These are phyloP conservation scores for Pseudogymnoascus sp. DNA, from an alignment of 2,329 filamentous ascomycete genomes.

Conservation along the genomic window DNA sequence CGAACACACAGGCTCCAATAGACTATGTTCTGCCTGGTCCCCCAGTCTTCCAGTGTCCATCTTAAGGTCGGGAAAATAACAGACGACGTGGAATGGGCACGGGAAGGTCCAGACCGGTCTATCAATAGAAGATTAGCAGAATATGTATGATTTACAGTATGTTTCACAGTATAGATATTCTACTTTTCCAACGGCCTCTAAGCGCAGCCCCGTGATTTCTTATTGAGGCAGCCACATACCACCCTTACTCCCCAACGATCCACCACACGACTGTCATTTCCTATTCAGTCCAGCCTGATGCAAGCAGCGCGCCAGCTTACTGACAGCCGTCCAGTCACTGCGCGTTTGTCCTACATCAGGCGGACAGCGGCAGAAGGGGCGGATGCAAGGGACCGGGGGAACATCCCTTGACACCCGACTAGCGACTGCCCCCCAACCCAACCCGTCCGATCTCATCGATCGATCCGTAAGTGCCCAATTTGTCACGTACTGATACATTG, in stretches of 20 bases:
- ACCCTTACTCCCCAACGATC: not conserved
- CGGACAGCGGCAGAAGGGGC: not conserved
- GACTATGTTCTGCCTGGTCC: not conserved
- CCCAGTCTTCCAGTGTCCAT: not conserved
- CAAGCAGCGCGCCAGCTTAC: not conserved
- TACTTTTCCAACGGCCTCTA: not conserved
- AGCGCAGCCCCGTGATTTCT: not conserved
- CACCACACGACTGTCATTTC: not conserved
- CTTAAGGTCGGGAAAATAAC: not conserved
- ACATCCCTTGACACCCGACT: not conserved
- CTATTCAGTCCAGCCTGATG: not conserved
- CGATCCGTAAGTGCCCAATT: not conserved
- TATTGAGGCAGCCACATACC: not conserved
- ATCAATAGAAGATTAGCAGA: not conserved
- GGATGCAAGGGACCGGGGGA: not conserved
- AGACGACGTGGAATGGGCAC: not conserved
- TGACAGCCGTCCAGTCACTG: not conserved
- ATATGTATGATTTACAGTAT: not conserved
- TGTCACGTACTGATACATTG: not conserved
- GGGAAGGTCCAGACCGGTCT: not conserved
- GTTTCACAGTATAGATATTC: not conserved
- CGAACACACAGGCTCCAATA: not conserved
- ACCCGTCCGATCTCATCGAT: constrained; percentile 5
- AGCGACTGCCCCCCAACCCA: not conserved
- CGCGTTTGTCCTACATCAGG: constrained; percentile 1